Evolutionary conservation across 2,329 filamentous ascomycete genomes (phyloP).

Genomic region (Raffaelea arxii): DNA sequence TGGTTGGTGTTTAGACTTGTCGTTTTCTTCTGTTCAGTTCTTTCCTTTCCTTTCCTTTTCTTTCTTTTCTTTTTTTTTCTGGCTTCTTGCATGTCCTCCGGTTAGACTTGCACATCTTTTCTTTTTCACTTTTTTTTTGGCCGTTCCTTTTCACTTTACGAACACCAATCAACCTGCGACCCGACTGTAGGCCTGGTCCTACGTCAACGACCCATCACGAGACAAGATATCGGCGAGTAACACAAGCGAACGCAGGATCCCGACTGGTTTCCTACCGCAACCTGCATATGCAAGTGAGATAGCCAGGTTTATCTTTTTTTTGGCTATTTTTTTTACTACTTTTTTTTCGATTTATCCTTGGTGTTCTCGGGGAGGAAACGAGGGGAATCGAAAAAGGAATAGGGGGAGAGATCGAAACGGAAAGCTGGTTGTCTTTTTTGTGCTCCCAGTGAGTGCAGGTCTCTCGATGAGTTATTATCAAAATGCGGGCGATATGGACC

Average conservation of each 20-base stretch:
- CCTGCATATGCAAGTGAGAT: neutral
- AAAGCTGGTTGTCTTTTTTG: too few species aligned
- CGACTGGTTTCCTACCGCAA: neutral
- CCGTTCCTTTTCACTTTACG: conserved; percentile 5
- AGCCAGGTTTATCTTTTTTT: neutral
- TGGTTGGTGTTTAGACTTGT: neutral
- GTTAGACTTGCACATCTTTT: neutral
- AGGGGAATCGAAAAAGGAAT: neutral
- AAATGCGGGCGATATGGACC: conserved; percentile 45
- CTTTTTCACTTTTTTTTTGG: neutral
- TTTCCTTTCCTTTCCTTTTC: neutral
- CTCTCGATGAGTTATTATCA: conserved; percentile 45
- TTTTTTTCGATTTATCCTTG: too few species aligned
- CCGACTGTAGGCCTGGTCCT: neutral
- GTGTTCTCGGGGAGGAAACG: neutral
- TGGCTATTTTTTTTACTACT: too few species aligned
- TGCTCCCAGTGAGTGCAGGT: conserved; percentile 14
- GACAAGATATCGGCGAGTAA: neutral
- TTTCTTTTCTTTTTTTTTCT: neutral
- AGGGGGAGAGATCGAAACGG: neutral
- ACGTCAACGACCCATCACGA: neutral
- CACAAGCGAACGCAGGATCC: neutral
- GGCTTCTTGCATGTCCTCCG: neutral
- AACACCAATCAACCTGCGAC: conserved; percentile 1
- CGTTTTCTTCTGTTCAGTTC: conserved; percentile 1